A percentile compares a stretch with the other conserved stretches of the same genome.
These are phyloP conservation scores for Calycina marina DNA, from an alignment of 2,329 filamentous ascomycete genomes.

Conservation along the genomic window DNA sequence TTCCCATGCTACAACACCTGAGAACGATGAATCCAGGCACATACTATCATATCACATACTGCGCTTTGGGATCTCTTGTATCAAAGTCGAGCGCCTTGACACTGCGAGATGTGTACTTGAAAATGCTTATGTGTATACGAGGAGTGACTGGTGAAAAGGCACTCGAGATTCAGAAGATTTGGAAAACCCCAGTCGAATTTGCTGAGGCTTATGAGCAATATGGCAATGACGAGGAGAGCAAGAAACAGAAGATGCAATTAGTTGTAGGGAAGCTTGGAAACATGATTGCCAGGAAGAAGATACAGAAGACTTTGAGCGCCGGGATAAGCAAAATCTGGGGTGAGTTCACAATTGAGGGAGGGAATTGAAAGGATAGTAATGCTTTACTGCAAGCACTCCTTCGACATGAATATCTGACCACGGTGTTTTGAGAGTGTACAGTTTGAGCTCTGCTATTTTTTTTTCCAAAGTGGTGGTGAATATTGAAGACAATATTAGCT, in stretches of 20 bases:
- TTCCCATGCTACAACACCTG: slow-evolving; percentile 46
- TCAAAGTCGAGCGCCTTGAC: slow-evolving; percentile 66
- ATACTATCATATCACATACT: slow-evolving; percentile 51
- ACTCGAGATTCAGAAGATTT: slow-evolving; percentile 63
- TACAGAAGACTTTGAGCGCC: slow-evolving; percentile 48
- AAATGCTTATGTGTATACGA: slow-evolving; percentile 73
- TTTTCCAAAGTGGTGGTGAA: too few relatives aligned
- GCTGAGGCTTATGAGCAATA: slow-evolving; percentile 45
- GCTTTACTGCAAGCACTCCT: too few relatives aligned
- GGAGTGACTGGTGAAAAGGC: slow-evolving; percentile 67
- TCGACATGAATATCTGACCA: too few relatives aligned
- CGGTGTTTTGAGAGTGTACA: too few relatives aligned
- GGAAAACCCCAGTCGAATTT: slow-evolving; percentile 59
- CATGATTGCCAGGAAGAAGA: slow-evolving; percentile 53
- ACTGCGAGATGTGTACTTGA: slow-evolving; percentile 60
- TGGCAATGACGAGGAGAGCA: slow-evolving; percentile 25
- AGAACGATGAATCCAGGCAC: slow-evolving; percentile 33
- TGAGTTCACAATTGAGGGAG: slow-evolving; percentile 16
- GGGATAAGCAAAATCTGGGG: slow-evolving; percentile 64
- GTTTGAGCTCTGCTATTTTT: too few relatives aligned
- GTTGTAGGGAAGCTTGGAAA: slow-evolving; percentile 40
- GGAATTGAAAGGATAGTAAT: too few relatives aligned
- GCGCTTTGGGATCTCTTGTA: slow-evolving; percentile 54
- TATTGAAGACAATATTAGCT: too few relatives aligned
- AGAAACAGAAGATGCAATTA: slow-evolving; percentile 44